These are phyloP conservation scores for Penicillium sp. DNA, from an alignment of 2,329 filamentous ascomycete species.

Conservation along the genomic window DNA sequence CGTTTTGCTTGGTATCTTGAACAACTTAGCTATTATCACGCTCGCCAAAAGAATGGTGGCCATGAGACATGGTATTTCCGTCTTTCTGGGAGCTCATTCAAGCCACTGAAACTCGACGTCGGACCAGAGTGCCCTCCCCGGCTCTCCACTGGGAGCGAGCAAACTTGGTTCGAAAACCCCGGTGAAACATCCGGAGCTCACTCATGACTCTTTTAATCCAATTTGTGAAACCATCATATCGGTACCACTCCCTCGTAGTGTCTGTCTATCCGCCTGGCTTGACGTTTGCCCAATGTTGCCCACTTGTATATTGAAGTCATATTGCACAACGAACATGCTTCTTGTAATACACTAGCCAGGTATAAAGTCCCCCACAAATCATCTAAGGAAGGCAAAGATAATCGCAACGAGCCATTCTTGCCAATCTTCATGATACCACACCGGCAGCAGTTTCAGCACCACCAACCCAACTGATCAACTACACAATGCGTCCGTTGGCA, in stretches of 20 bases:
- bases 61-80: too few species aligned
- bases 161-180: too few species aligned
- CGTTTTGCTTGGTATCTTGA: too few species aligned
- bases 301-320: not conserved
- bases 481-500: slow-evolving; percentile 8
- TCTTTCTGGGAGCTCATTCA: too few species aligned
- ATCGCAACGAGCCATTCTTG: not conserved
- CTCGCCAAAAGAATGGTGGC: too few species aligned
- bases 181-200: not conserved
- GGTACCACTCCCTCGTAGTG: not conserved
- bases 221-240: not conserved
- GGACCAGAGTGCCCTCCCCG: too few species aligned
- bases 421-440: not conserved
- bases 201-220: too few species aligned
- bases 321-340: not conserved
- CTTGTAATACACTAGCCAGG: not conserved
- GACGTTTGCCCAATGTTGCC: not conserved
- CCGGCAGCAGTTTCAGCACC: not conserved
- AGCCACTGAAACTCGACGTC: too few species aligned
- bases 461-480: not conserved
- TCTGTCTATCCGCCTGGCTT: not conserved
- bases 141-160: too few species aligned
- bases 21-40: too few species aligned
- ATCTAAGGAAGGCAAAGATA: too few species aligned
- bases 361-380: not conserved